Conservation (phyloP, 176 grass and related monocot species). For the Panicum miliaceum region DNA sequence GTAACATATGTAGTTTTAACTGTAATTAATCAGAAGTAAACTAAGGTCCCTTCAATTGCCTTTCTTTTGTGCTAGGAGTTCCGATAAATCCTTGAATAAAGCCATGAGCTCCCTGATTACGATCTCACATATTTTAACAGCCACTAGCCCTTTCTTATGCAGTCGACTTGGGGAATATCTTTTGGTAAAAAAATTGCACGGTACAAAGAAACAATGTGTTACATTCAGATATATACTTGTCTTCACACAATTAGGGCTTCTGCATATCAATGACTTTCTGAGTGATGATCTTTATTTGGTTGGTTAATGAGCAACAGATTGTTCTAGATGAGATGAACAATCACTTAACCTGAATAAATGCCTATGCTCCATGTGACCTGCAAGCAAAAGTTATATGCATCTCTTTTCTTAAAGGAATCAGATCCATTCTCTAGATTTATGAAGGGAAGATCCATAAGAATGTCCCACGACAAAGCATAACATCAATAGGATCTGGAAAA, state of each 20-base stretch:
- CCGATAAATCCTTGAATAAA: not conserved
- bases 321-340: not conserved
- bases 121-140: not conserved
- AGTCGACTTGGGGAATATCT: too few species aligned
- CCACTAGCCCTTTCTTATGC: not conserved
- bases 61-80: not conserved
- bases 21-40: not conserved
- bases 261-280: not conserved
- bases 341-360: not conserved
- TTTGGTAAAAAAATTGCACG: not conserved
- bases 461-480: slow-evolving; percentile 37
- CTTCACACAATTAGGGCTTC: not conserved
- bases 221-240: not conserved
- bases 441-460: slow-evolving; percentile 47
- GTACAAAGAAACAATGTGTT: not conserved
- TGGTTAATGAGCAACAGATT: not conserved
- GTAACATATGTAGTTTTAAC: not conserved
- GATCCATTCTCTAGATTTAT: slow-evolving; percentile 15
- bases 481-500: not conserved
- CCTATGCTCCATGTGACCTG: not conserved
- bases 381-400: slow-evolving; percentile 6
- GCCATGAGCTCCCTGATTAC: not conserved
- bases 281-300: not conserved
- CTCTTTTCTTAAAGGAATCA: slow-evolving; percentile 36
- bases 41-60: not conserved